Evolutionary conservation across 176 grass and related monocot species (phyloP), one percentile per base, ranked within the genome.

Genomic region (Oryza australiensis): DNA sequence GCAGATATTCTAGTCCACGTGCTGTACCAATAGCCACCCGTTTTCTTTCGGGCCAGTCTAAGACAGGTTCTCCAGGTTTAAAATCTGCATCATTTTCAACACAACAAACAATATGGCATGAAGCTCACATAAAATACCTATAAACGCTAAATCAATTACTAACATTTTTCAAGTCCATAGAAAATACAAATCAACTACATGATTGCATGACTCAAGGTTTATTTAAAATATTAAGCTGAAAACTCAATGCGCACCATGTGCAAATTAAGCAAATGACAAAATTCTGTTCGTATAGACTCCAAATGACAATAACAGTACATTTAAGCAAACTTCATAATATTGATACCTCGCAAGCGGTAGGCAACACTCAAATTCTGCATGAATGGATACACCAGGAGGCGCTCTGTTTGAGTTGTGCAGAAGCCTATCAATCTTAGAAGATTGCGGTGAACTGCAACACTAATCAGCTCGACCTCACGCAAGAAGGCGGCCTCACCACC

Each of bases 341-440:
- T 64, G 70, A 69, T 89, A 97, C 94, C 94, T 94, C 94, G 85
- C 87, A 97, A 89, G 35, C 94, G 84, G 64, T 82, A 91, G 27
- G 94, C 94, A 80, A 97, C 91, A 87, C 94, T 97, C 74, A 97
- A 76, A 76, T 97, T 97, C 76, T 84, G 89, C 91, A 97, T 97
- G 66, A 97, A 97, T 33, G 94, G 94, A 83, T 94, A 97, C 5
- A 97, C 86, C 23, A 97, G 74, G 27, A 97, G 87, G 12, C 89
- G 89, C 77, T 97, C 94, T 74, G 78, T 86, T 64, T 86, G 87
- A 67, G 94, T 94, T 0, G 85, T 94, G 79, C 94, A 97, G 81
- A 94, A 94, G 57, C 94, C 94, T 68, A 91, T 94, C 64, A 97
- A 74, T 71, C 82, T 89, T 68, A 97, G 77, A 46, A 97, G 88